A percentile compares a stretch with the other conserved stretches of the same genome.
phyloP scores from a whole-genome alignment of 208 protist species.

The Trypanosoma scelopori region DNA sequence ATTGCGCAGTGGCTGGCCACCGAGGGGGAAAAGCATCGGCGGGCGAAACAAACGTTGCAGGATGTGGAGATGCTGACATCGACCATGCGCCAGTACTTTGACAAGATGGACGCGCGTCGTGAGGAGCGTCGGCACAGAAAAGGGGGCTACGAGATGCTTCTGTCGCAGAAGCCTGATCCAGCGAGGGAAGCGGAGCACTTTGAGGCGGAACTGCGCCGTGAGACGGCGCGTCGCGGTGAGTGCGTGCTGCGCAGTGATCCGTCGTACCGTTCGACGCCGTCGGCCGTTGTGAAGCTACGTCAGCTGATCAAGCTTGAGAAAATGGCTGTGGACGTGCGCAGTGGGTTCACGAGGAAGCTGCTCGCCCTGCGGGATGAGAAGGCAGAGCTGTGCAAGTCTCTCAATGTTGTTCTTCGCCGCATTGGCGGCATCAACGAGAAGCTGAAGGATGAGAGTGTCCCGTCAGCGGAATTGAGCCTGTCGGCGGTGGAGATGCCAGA shows the following conservation, averaged over 20 bases:
- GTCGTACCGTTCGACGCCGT: conserved; percentile 88
- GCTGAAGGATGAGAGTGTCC: conserved; percentile 44
- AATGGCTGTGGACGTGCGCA: conserved; percentile 73
- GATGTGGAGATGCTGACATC: conserved; percentile 40
- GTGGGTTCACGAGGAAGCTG: conserved; percentile 92
- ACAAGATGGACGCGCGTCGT: conserved; percentile 89
- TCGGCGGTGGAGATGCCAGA: conserved; percentile 69
- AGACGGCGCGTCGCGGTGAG: conserved; percentile 86
- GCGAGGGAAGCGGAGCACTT: conserved; percentile 79
- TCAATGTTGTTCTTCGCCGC: conserved; percentile 62
- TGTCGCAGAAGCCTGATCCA: conserved; percentile 77
- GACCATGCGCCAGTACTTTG: conserved; percentile 76
- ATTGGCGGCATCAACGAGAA: conserved; percentile 80
- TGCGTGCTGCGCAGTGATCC: conserved; percentile 93
- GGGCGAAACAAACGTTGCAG: conserved; percentile 5
- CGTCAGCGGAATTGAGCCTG: conserved; percentile 28
- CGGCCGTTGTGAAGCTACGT: conserved; percentile 92
- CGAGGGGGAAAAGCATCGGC: conserved; percentile 6
- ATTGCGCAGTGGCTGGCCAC: conserved; percentile 7
- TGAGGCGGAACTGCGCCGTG: conserved; percentile 51
- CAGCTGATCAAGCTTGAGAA: conserved; percentile 93
- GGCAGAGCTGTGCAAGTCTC: conserved; percentile 45
- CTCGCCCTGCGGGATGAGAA: conserved; percentile 91
- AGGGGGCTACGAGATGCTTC: conserved; percentile 60
- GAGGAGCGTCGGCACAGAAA: conserved; percentile 71